phyloP scores from a whole-genome alignment of 805 yeast species.

The Candida railenensis region DNA sequence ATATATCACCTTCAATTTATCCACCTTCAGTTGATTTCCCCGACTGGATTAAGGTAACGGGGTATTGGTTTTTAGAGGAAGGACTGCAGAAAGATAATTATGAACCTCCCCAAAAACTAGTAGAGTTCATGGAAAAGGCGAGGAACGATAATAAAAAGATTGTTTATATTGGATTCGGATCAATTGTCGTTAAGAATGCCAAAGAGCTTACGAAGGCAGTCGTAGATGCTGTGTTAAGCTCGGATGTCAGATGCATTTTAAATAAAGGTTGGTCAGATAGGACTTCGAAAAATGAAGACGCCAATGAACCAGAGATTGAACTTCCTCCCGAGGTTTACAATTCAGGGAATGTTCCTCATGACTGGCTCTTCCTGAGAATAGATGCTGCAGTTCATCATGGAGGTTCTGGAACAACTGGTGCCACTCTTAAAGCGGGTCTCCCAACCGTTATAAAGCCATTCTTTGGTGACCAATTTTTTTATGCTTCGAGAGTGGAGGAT shows the following conservation, averaged over 20 bases:
- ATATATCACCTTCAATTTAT: constrained; percentile 81
- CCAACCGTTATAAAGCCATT: constrained; percentile 93
- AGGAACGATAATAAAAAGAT: constrained; percentile 59
- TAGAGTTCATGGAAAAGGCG: constrained; percentile 63
- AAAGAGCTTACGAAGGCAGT: constrained; percentile 73
- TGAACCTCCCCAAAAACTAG: constrained; percentile 58
- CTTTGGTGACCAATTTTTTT: constrained; percentile 95
- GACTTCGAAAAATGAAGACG: constrained; percentile 30
- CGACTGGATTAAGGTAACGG: constrained; percentile 95
- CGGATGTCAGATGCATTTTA: constrained; percentile 83
- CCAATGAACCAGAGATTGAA: constrained; percentile 32
- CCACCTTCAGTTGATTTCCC: constrained; percentile 93
- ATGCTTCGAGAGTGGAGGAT: constrained; percentile 84
- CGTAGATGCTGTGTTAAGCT: constrained; percentile 70
- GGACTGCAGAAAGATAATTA: constrained; percentile 41
- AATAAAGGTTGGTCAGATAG: constrained; percentile 96
- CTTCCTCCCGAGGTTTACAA: constrained; percentile 69
- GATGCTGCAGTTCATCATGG: constrained; percentile 98
- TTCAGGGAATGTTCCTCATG: constrained; percentile 81
- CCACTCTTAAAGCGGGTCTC: constrained; percentile 77
- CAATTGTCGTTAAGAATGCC: constrained; percentile 88
- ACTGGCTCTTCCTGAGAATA: constrained; percentile 85
- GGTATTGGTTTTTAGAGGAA: constrained; percentile 91
- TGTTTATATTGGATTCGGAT: constrained; percentile 94
- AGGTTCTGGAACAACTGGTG: constrained; percentile 96